Base-by-base conservation (phyloP, 768 basidiomycete genomes). In the Rhodotorula graminis region DNA sequence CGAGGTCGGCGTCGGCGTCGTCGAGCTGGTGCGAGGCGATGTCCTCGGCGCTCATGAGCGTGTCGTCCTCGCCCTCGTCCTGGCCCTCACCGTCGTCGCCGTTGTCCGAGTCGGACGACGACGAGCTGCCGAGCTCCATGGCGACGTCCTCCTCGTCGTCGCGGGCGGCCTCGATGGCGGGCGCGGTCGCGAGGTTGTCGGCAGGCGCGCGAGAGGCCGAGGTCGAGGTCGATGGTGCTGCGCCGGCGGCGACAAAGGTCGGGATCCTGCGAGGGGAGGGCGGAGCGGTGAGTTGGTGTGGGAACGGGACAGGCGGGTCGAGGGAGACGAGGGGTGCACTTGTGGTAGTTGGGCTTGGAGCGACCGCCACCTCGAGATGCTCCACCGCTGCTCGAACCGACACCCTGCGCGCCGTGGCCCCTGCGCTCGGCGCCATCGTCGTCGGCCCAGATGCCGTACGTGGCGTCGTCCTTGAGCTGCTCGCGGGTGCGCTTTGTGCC, bases 401-500 rank as follows among this genome's bases (percentile, higher is more conserved):
- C 33, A 40, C 37, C 58, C 37, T 27, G 58, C 79, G 75, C 64
- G 74, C 79, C 53, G 70, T 76, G 62, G 73, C 37, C 37, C 37
- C 77, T 31, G 50, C 11, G 77, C 76, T 46, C 72, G 75, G 29
- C 73, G 79, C 90, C 89, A 74, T 87, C 88, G 65, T 89, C 87
- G 10, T 87, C 86, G 3, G 83, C 89, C 81, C 90, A 91, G 0
- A 90, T 82, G 9, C 90, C 91, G 77, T 91, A 90, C n/a, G 87
- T 81, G 2, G 87, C 87, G 71, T 88, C 88, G 66, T 92, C 89
- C 78, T 88, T 88, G 37, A 84, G 87, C 68, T 84, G 71, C 81
- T 79, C 87, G 72, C 87, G 84, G 79, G 90, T 92, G 77, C 85
- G 83, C 73, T 86, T 76, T 47, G 63, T 65, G 31, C 78, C 71